Evolutionary conservation across 352 stramenopile genomes (phyloP), one percentile per base, ranked within the genome.

Genomic region (Pythium sp.): DNA sequence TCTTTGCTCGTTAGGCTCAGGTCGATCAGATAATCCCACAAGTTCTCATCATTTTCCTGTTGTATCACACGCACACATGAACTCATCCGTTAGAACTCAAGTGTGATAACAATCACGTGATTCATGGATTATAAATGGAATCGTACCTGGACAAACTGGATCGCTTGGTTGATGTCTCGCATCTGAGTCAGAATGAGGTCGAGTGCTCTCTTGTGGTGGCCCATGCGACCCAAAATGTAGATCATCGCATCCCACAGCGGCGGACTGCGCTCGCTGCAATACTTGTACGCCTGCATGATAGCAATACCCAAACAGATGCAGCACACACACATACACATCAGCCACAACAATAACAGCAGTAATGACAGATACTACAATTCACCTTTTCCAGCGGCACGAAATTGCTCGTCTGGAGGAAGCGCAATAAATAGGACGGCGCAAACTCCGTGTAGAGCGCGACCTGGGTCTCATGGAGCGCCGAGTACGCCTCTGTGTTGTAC

Each of bases 11-110:
- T 89, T 26, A 95, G 70, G 58, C 85, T 93, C 34, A 93, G 51
- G 60, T 93, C 87, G 38, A 95, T 91, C 26, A 95, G 68, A 49
- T 95, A 95, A 32, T 95, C 87, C 87, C 87, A 95, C 61, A 95
- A 53, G 18, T 77, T 84, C 26, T 82, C 68, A 54, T 93, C 87
- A 57, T 93, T 82, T 1, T 92, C 82, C 73, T 84, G 9, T 22
- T n/a, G 18, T 24, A 15, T 22, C 18, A 24, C 43, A 24, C 55
- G 26, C 12, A 28, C n/a, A 38, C 43, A 60, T 15, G n/a, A 59
- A 5, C 14, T 68, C 22, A 64, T 14, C 11, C 9, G 11, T 56
- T 15, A 4, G 12, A 57, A 32, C 22, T 15, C 22, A 2, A 55
- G 7, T 20, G 38, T 46, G 47, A 55, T 26, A 55, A 15, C 18